Evolutionary conservation across 768 basidiomycete genomes (phyloP).

Genomic region (Mycena crocata): DNA sequence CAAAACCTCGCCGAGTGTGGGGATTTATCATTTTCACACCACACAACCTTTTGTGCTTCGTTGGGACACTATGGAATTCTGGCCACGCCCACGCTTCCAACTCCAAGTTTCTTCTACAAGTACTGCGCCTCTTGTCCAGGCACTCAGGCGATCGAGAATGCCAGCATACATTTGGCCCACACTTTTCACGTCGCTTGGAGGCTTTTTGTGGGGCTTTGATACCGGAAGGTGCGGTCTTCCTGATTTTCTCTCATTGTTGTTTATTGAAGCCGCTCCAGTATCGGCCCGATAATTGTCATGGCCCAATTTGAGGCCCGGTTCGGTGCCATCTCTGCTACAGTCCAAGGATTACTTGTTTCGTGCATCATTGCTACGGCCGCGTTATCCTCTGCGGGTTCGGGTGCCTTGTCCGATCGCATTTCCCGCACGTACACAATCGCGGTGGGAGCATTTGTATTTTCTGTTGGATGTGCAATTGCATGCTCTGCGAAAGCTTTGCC

Average conservation of each 20-base stretch:
- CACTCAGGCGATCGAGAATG: slow-evolving; percentile 17
- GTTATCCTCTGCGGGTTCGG: slow-evolving; percentile 52
- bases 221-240: slow-evolving; percentile 39
- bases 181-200: slow-evolving; percentile 45
- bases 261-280: slow-evolving; percentile 13
- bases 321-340: slow-evolving; percentile 46
- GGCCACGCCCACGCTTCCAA: slow-evolving; percentile 22
- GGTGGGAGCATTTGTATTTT: slow-evolving; percentile 54
- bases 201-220: slow-evolving; percentile 50
- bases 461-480: slow-evolving; percentile 54
- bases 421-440: slow-evolving; percentile 60
- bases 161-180: slow-evolving; percentile 43
- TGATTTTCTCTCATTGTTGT: not conserved
- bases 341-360: slow-evolving; percentile 58
- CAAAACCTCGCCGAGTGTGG: too few relatives aligned
- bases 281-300: slow-evolving; percentile 61
- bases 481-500: slow-evolving; percentile 48
- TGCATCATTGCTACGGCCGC: slow-evolving; percentile 56
- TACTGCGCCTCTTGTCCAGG: slow-evolving; percentile 14
- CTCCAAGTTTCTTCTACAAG: slow-evolving; percentile 18
- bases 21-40: not conserved
- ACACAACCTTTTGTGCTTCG: not conserved
- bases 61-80: slow-evolving; percentile 17
- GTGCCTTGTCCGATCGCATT: slow-evolving; percentile 57
- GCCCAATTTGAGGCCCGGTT: slow-evolving; percentile 53